Conservation (phyloP, 78 protist genomes). For the Tieghemostelium lacteum region DNA sequence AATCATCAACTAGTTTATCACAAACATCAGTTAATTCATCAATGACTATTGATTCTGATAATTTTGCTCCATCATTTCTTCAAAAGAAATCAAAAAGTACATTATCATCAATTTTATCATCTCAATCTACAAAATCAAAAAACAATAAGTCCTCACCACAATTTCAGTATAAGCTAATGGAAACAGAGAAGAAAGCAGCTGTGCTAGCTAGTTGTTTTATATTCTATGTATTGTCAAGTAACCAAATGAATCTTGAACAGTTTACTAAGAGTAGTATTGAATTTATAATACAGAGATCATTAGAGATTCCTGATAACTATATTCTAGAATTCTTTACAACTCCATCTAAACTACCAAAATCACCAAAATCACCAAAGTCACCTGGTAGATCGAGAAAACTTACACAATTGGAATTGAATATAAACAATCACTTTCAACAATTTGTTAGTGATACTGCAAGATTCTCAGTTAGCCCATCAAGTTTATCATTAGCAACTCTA, state of each 20-base stretch:
- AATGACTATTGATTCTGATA: background rate
- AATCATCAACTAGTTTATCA: background rate
- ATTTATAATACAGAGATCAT: slow-evolving; percentile 17
- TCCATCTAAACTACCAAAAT: slow-evolving; percentile 61
- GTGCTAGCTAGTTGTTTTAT: slow-evolving; percentile 43
- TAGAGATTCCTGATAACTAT: slow-evolving; percentile 54
- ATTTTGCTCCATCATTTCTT: background rate
- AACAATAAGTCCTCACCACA: background rate
- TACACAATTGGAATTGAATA: background rate
- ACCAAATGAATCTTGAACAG: slow-evolving; percentile 43
- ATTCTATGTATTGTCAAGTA: slow-evolving; percentile 19
- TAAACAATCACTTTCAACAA: slow-evolving; percentile 12
- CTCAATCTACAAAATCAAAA: background rate
- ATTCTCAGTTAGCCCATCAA: slow-evolving; percentile 32
- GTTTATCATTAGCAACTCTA: slow-evolving; percentile 31
- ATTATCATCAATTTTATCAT: background rate
- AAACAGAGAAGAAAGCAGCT: slow-evolving; percentile 15
- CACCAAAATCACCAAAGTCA: slow-evolving; percentile 60
- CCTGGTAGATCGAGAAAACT: background rate
- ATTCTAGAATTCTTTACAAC: slow-evolving; percentile 50
- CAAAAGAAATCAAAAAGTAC: slow-evolving; percentile 3
- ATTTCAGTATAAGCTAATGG: background rate
- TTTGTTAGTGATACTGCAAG: slow-evolving; percentile 18
- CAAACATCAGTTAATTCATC: background rate
- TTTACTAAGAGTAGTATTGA: slow-evolving; percentile 15